phyloP scores from a whole-genome alignment of 2,329 filamentous ascomycete species.

The Colletotrichum graminicola region DNA sequence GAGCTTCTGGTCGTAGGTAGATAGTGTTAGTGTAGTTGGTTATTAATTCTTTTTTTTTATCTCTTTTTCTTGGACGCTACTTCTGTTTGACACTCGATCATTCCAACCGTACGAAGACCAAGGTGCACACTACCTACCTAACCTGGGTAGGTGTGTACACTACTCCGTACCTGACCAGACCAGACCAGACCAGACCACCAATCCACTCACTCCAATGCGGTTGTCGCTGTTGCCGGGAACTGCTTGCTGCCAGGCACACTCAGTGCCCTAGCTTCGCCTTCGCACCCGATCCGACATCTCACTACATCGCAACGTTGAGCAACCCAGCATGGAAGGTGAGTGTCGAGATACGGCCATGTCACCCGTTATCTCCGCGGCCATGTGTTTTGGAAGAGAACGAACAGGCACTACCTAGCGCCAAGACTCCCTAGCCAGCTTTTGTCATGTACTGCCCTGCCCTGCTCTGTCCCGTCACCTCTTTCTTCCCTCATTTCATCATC shows the following conservation, averaged over 20 bases:
- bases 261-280: constrained; percentile 10
- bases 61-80: not conserved
- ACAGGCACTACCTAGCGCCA: not conserved
- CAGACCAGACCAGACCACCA: not conserved
- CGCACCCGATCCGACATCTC: constrained; percentile 2
- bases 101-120: not conserved
- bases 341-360: not conserved
- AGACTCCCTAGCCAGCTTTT: not conserved
- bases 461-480: not conserved
- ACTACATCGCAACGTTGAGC: not conserved
- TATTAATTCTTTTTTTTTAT: not conserved
- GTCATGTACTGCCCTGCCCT: not conserved
- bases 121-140: too few species aligned
- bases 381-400: not conserved
- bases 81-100: not conserved
- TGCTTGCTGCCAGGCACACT: constrained; percentile 26
- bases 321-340: constrained; percentile 6
- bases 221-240: constrained; percentile 15
- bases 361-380: constrained; percentile 7
- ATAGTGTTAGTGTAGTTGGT: constrained; percentile 18
- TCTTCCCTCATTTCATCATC: constrained; percentile 1
- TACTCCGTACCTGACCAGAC: not conserved
- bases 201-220: not conserved
- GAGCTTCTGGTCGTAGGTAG: constrained; percentile 13
- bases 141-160: too few species aligned